Evolutionary conservation across 2,329 filamentous ascomycete species (phyloP).

Genomic region (Neonectria coccinea): DNA sequence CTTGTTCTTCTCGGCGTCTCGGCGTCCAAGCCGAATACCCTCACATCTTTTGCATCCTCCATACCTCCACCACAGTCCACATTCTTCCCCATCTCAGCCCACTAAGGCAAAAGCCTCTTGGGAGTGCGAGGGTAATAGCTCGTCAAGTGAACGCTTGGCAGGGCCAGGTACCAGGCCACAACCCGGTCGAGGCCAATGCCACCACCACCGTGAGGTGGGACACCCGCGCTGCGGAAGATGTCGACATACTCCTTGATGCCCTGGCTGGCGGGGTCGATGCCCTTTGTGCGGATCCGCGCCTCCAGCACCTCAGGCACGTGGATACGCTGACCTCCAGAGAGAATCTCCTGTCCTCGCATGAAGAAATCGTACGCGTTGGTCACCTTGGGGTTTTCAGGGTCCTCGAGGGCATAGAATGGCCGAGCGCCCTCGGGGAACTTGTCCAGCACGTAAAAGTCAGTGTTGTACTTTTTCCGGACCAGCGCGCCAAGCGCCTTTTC

Average conservation of each 20-base stretch:
- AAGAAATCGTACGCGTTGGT: conserved; percentile 85
- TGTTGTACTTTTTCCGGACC: conserved; percentile 88
- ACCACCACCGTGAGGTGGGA: conserved; percentile 90
- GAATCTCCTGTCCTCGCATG: conserved; percentile 91
- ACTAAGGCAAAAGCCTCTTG: conserved; percentile 67
- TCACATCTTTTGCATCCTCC: conserved; percentile 9
- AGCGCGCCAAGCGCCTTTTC: conserved; percentile 91
- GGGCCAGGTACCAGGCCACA: conserved; percentile 72
- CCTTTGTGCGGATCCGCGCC: conserved; percentile 80
- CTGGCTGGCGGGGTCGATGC: conserved; percentile 78
- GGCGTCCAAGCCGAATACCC: not conserved
- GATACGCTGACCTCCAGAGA: conserved; percentile 92
- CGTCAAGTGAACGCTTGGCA: conserved; percentile 70
- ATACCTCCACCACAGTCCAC: conserved; percentile 6
- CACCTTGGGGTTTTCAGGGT: conserved; percentile 70
- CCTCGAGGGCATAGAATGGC: conserved; percentile 92
- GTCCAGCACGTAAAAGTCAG: conserved; percentile 97
- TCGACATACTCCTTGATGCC: conserved; percentile 93
- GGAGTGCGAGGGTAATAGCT: conserved; percentile 70
- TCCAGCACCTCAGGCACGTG: conserved; percentile 82
- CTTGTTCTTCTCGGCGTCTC: not conserved
- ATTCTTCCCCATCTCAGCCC: conserved; percentile 11
- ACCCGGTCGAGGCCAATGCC: conserved; percentile 92
- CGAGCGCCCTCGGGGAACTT: conserved; percentile 92
- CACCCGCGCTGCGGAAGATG: conserved; percentile 82